These are phyloP conservation scores for Chlorella sp. DNA, from an alignment of 139 green algal genomes.

Conservation along the genomic window DNA sequence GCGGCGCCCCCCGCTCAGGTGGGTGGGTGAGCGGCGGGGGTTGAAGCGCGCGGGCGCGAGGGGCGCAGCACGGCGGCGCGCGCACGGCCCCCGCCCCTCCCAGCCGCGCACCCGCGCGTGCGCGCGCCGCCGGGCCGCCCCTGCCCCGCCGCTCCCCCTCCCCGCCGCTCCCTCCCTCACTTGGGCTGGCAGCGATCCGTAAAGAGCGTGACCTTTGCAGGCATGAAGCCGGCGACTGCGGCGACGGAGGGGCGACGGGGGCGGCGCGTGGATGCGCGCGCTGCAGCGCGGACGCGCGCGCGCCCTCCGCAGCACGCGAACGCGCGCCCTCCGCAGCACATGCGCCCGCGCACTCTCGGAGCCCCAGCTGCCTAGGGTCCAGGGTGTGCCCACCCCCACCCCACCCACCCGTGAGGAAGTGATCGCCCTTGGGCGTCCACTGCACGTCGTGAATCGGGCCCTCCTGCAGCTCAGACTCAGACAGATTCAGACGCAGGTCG, in stretches of 20 bases:
- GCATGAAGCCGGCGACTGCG: constrained; percentile 65
- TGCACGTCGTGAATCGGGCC: constrained; percentile 96
- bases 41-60: background rate
- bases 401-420: constrained; percentile 80
- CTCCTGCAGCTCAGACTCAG: constrained; percentile 71
- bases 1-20: background rate
- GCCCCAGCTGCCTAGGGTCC: background rate
- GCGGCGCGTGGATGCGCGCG: too few species aligned
- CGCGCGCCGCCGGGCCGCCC: too few species aligned
- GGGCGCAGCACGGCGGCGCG: too few species aligned
- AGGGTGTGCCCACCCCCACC: too few species aligned
- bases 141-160: too few species aligned
- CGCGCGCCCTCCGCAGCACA: too few species aligned
- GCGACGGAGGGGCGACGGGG: background rate
- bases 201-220: constrained; percentile 84
- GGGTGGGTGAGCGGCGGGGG: background rate
- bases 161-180: too few species aligned
- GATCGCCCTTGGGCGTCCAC: constrained; percentile 86
- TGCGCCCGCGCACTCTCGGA: too few species aligned
- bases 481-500: too few species aligned
- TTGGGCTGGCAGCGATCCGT: constrained; percentile 65
- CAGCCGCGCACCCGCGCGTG: background rate
- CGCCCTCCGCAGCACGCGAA: too few species aligned
- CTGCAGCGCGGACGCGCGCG: too few species aligned
- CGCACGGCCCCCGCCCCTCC: background rate